These are phyloP conservation scores for Synchytrium microbalum DNA, from an alignment of 371 early-diverging fungal genomes.

Conservation along the genomic window DNA sequence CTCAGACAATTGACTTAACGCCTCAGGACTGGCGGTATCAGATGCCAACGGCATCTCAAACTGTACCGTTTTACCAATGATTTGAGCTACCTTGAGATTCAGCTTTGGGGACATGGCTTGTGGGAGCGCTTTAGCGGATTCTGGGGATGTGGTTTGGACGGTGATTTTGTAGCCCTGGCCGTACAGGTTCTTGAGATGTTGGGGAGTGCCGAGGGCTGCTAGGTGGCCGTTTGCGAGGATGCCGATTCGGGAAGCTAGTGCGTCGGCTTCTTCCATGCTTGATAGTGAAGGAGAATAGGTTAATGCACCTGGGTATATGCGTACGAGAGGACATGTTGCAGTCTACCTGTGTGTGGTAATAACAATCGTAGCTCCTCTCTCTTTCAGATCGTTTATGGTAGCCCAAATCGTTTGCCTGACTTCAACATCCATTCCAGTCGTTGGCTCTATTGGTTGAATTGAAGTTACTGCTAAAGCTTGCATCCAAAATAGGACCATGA, in stretches of 20 bases:
- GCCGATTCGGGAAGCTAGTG: slow-evolving; percentile 28
- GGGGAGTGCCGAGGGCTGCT: slow-evolving; percentile 17
- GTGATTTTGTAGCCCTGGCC: slow-evolving; percentile 27
- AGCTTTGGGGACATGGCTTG: too few species aligned
- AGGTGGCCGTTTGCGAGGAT: slow-evolving; percentile 25
- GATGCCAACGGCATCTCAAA: too few species aligned
- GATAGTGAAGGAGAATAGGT: too few species aligned
- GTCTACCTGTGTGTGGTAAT: slow-evolving; percentile 36
- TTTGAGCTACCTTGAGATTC: too few species aligned
- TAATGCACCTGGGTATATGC: too few species aligned
- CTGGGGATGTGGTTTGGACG: slow-evolving; percentile 6
- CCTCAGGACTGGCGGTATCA: too few species aligned
- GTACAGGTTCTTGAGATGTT: slow-evolving; percentile 24
- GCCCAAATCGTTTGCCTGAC: slow-evolving; percentile 27
- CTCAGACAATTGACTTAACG: too few species aligned
- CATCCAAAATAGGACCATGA: too few species aligned
- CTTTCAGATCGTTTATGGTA: slow-evolving; percentile 14
- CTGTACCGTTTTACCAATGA: too few species aligned
- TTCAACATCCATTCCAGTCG: slow-evolving; percentile 31
- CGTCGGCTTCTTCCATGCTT: slow-evolving; percentile 37
- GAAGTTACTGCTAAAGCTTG: too few species aligned
- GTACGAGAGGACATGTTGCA: too few species aligned
- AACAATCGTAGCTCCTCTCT: slow-evolving; percentile 17
- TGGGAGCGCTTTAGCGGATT: slow-evolving; percentile 1
- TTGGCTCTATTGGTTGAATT: too few species aligned